Base-by-base conservation (phyloP, 1,284 basidiomycete genomes). In the Cryptococcus sp. region DNA sequence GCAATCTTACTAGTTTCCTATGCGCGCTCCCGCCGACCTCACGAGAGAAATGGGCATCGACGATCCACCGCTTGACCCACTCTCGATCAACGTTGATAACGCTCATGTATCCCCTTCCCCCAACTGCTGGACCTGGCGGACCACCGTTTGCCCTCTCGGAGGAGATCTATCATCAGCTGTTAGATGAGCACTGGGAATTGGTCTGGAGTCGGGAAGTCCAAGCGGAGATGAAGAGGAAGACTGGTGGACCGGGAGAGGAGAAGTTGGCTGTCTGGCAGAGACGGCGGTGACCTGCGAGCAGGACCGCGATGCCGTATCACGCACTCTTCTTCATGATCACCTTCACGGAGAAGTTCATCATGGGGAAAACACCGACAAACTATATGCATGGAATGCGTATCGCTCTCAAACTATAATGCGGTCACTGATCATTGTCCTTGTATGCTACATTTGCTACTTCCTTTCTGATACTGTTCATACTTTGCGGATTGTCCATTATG, bases 61-160 rank as follows among this genome's bases (percentile, higher is more conserved):
- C 85, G 62, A 86, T 90, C 79, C 72, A 76, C 5, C 70, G 76
- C 13, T 74, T 90, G 22, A 73, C 88, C 54, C 84, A 84, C 0
- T 85, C 86, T 2, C 82, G 81, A 56, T 63, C 72, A 1, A 65
- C 60, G 23, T 82, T 90, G 27, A 84, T 90, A 65, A 85, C 85
- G 0, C 73, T 85, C 38, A 75, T 82, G 60, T 85, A 73, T 68
- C 85, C 84, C 0, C 80, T 88, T 19, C 79, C 84, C 55, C 60
- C 53, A 17, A 81, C 82, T 0, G 78, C 82, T 47, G 77, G 81
- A 6, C 19, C 31, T 3, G 60, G 65, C 16, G 60, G 59, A 20
- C 88, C 88, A 0, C 88, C 88, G 0, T 87, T 81, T 70, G 84
- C 81, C 45, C 82, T 88, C 25, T 76, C 82, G 13, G 82, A 84